A percentile compares a stretch with the other conserved stretches of the same genome.
Conservation (phyloP, 2,329 filamentous ascomycete species). For the Scedosporium dehoogii region DNA sequence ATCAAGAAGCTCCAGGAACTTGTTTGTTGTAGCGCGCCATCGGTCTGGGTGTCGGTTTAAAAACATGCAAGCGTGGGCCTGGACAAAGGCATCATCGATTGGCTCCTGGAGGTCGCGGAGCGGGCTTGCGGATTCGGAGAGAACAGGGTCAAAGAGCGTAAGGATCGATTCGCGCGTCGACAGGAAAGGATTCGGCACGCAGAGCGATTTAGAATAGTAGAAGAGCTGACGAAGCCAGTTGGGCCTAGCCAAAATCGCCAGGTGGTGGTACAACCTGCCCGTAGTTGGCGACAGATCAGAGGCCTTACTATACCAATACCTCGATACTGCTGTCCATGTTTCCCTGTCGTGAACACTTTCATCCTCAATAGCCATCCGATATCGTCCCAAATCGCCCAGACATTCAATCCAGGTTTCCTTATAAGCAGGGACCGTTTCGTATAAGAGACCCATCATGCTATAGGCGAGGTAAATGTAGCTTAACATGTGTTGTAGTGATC, state of each 20-base stretch:
- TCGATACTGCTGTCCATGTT: constrained; percentile 69
- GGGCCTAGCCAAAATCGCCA: constrained; percentile 67
- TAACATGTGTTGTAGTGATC: constrained; percentile 78
- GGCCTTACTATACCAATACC: constrained; percentile 77
- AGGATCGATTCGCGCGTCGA: constrained; percentile 62
- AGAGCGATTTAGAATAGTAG: constrained; percentile 62
- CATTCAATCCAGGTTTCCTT: constrained; percentile 92
- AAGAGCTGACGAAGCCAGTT: constrained; percentile 62
- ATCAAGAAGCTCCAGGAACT: constrained; percentile 46
- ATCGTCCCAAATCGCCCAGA: constrained; percentile 74
- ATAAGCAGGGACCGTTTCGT: constrained; percentile 76
- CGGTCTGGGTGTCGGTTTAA: constrained; percentile 35
- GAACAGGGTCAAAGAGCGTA: constrained; percentile 55
- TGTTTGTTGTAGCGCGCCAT: constrained; percentile 31
- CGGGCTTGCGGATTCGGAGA: constrained; percentile 27
- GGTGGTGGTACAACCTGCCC: constrained; percentile 77
- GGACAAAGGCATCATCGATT: constrained; percentile 52
- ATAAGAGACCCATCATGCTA: constrained; percentile 76
- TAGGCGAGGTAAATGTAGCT: constrained; percentile 85
- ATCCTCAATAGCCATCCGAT: constrained; percentile 84
- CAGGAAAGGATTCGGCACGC: constrained; percentile 54
- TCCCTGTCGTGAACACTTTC: constrained; percentile 66
- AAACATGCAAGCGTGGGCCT: constrained; percentile 55
- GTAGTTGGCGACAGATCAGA: constrained; percentile 66
- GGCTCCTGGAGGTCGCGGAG: constrained; percentile 16